Base-by-base conservation (phyloP, 371 early-diverging fungal species). In the Smittium mucronatum region DNA sequence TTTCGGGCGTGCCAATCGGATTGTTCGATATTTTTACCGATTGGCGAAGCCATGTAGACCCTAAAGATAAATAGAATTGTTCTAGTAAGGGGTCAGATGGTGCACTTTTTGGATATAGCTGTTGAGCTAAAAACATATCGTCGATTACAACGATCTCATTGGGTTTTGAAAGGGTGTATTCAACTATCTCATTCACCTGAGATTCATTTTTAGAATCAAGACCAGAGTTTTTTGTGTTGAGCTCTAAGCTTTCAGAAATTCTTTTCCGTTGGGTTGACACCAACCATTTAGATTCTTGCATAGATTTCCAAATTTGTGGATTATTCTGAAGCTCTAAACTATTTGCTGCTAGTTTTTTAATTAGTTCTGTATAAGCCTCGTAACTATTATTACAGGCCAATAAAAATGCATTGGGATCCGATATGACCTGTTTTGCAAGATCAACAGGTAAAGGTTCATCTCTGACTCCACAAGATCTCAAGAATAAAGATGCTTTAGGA, bases 401-500 rank as follows among this genome's bases (percentile, higher is more conserved):
- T 81, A 90, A 83, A 74, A 91, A 93, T 26, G 83, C 70, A 1
- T 80, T 77, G 1, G 94, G 93, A 21, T 87, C 78, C 16, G 83
- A 80, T 0, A 89, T 86, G 2, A 94, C 75, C 74, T 87, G 81
- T 2, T 82, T 77, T 0, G 93, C 87, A 33, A 93, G 69, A 64
- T 94, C 93, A 0, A 82, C 70, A 0, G 90, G 87, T 0, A 88
- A 83, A 0, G 94, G 95, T 60, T 92, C 92, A 63, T 91, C 88
- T 68, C 87, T 87, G 36, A 93, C 92, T 59, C 95, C 95, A 71
- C 94, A 93, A 0, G 87, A 80, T 21, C 88, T 83, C 57, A 95
- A 75, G 70, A 95, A 95, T 25, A 83, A 75, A 70, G 91, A 88
- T 5, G 90, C 91, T 0, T 76, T 59, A 0, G 77, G 67, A 0